These are phyloP conservation scores for Auxenochlorella protothecoides DNA, from an alignment of 139 green algal species.

Conservation along the genomic window DNA sequence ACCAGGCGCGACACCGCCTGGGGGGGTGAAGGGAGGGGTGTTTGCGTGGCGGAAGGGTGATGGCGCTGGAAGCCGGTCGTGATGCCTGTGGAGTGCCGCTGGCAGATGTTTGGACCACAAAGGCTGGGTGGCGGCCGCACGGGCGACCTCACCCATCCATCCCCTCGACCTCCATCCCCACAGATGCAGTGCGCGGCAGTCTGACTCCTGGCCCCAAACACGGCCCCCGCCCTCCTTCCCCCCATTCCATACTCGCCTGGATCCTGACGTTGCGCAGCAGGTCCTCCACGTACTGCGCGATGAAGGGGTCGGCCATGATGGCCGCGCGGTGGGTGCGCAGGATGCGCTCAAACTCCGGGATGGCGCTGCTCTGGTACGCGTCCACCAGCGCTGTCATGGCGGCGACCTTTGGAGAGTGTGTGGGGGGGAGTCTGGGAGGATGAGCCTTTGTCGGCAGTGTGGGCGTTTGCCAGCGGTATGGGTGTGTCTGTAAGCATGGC, in stretches of 20 bases:
- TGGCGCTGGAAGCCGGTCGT: too few relatives aligned
- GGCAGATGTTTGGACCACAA: too few relatives aligned
- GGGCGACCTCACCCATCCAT: too few relatives aligned
- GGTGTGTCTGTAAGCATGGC: too few relatives aligned
- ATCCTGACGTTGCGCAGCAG: constrained; percentile 91
- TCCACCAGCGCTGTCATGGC: constrained; percentile 94
- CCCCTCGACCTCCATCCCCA: too few relatives aligned
- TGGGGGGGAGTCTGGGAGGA: not conserved
- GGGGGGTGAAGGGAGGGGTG: too few relatives aligned
- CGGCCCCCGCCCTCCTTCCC: not conserved
- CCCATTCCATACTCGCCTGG: constrained; percentile 34
- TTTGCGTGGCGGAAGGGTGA: too few relatives aligned
- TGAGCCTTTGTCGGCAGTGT: too few relatives aligned
- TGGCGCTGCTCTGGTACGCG: constrained; percentile 89
- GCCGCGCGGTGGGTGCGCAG: constrained; percentile 51
- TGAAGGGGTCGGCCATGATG: constrained; percentile 95
- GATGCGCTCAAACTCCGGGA: constrained; percentile 89
- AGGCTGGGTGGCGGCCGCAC: too few relatives aligned
- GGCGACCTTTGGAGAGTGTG: constrained; percentile 65
- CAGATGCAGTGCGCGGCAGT: too few relatives aligned
- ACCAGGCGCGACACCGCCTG: constrained; percentile 86
- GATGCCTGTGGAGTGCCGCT: too few relatives aligned
- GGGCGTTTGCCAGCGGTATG: too few relatives aligned
- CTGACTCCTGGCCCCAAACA: not conserved
- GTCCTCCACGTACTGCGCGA: constrained; percentile 92